These are phyloP conservation scores for Metrosideros polymorpha DNA, from an alignment of 441 rosid species.

Conservation along the genomic window DNA sequence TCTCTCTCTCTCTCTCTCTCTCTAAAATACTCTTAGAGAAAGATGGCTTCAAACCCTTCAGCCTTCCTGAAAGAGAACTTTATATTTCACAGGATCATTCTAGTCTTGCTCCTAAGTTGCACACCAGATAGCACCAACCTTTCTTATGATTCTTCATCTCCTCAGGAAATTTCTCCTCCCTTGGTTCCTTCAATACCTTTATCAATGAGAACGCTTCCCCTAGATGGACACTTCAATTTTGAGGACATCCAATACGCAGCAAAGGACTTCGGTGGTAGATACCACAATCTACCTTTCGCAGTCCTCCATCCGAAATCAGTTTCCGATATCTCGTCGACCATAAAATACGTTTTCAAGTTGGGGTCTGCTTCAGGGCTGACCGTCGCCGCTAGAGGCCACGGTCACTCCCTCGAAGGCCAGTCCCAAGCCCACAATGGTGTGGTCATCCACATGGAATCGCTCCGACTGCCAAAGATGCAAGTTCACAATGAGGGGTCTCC, in stretches of 20 bases:
- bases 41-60: slow-evolving; percentile 36
- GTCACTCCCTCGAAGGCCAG: slow-evolving; percentile 93
- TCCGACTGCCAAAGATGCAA: slow-evolving; percentile 26
- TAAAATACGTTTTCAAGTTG: slow-evolving; percentile 40
- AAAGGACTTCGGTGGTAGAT: slow-evolving; percentile 71
- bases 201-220: slow-evolving; percentile 27
- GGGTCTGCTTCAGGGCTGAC: slow-evolving; percentile 53
- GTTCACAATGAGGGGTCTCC: slow-evolving; percentile 36
- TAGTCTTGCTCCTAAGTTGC: slow-evolving; percentile 46
- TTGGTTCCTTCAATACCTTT: slow-evolving; percentile 20
- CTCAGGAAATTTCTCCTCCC: slow-evolving; percentile 14
- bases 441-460: slow-evolving; percentile 77
- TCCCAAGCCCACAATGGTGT: slow-evolving; percentile 69
- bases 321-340: slow-evolving; percentile 56
- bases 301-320: slow-evolving; percentile 70
- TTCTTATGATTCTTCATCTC: slow-evolving; percentile 22
- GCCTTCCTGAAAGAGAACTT: slow-evolving; percentile 30
- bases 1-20: background rate
- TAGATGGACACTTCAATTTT: slow-evolving; percentile 55
- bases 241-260: slow-evolving; percentile 52
- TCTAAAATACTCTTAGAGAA: background rate
- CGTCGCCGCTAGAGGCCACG: slow-evolving; percentile 88
- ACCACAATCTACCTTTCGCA: slow-evolving; percentile 52
- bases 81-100: slow-evolving; percentile 31
- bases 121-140: slow-evolving; percentile 40